These are phyloP conservation scores for Cladosporium cucumerinum DNA, from an alignment of 2,329 filamentous ascomycete genomes.

Conservation along the genomic window DNA sequence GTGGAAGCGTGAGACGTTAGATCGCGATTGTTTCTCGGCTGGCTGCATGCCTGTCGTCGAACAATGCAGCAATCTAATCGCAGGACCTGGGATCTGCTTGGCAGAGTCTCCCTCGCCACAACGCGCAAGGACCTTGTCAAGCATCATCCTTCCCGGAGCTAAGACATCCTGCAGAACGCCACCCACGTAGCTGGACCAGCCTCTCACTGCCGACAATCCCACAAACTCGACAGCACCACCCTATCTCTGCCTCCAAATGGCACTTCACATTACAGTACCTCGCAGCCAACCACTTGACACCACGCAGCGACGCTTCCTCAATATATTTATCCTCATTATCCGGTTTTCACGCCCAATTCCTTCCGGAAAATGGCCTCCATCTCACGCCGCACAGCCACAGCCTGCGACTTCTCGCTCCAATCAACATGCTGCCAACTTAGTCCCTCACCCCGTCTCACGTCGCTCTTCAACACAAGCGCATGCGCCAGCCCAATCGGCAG, in stretches of 20 bases:
- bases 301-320: neutral
- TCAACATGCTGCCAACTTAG: slow-evolving; percentile 47
- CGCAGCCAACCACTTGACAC: neutral
- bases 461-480: slow-evolving; percentile 41
- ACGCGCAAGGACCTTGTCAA: neutral
- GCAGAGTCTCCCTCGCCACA: neutral
- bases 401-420: slow-evolving; percentile 39
- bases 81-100: neutral
- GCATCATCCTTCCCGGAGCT: neutral
- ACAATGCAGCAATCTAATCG: neutral
- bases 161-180: slow-evolving; percentile 7
- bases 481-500: slow-evolving; percentile 45
- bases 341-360: slow-evolving; percentile 21
- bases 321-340: neutral
- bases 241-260: neutral
- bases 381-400: slow-evolving; percentile 41
- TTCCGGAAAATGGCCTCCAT: slow-evolving; percentile 42
- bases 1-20: neutral
- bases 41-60: neutral
- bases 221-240: neutral
- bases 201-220: neutral
- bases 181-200: neutral
- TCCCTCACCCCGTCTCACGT: slow-evolving; percentile 42
- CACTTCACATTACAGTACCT: neutral
- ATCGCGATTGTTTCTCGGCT: neutral